phyloP scores from a whole-genome alignment of 164 flowering plant species.

The Saururus chinensis region DNA sequence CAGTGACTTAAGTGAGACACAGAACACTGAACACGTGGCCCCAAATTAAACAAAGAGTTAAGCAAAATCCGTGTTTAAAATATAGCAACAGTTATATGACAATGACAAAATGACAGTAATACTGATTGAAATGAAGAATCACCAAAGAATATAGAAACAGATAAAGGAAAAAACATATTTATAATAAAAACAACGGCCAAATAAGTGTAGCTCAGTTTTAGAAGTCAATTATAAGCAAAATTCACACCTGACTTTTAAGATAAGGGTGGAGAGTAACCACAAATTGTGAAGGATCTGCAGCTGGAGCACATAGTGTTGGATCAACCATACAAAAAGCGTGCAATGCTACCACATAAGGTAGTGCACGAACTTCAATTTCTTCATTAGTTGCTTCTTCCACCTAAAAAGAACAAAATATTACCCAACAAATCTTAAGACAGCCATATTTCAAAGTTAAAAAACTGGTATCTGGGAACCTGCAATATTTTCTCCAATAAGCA shows the following conservation, averaged over 20 bases:
- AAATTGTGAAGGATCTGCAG: slow-evolving; percentile 92
- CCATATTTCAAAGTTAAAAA: not conserved
- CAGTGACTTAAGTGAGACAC: too few relatives aligned
- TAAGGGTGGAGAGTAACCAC: slow-evolving; percentile 92
- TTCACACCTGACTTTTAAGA: slow-evolving; percentile 76
- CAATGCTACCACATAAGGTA: slow-evolving; percentile 79
- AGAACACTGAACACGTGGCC: too few relatives aligned
- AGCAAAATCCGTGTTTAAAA: too few relatives aligned
- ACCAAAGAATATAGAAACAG: too few relatives aligned
- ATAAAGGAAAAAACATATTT: not conserved
- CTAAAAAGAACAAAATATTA: slow-evolving; percentile 15
- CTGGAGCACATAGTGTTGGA: slow-evolving; percentile 85
- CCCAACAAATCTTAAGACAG: not conserved
- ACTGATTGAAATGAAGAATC: too few relatives aligned
- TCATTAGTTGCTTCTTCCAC: slow-evolving; percentile 60
- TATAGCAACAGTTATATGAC: too few relatives aligned
- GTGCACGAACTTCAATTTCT: slow-evolving; percentile 58
- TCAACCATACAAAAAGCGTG: slow-evolving; percentile 94
- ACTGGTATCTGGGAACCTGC: slow-evolving; percentile 49
- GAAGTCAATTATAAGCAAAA: not conserved
- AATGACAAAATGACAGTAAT: too few relatives aligned
- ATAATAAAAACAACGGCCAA: not conserved
- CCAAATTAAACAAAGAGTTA: too few relatives aligned
- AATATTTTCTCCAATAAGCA: slow-evolving; percentile 81
- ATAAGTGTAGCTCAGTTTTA: not conserved